Evolutionary conservation across 306 rosid species (phyloP), one percentile per base, ranked within the genome.

Genomic region (Hippophae rhamnoides): DNA sequence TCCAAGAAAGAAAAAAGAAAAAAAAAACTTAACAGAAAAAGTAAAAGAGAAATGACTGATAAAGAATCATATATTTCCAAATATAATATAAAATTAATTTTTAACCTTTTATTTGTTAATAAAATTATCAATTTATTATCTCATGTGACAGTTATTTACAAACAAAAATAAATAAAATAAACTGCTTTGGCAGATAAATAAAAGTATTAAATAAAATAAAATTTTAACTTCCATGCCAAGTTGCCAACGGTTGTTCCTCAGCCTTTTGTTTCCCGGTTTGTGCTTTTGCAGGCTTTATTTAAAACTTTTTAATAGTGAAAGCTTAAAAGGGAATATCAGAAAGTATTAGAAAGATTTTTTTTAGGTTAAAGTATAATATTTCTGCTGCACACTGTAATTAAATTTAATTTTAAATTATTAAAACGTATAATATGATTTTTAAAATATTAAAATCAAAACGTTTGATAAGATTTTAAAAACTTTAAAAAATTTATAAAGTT

Each of bases 1-100:
- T 18, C 23, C 23, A 18, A 18, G 23, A 18, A 74, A 23, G 49
- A 64, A 52, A 65, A 65, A 53, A 38, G 61, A 62, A 52, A 18
- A 40, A 50, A 43, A 59, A 71, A 67, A 52, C 72, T 66, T 64
- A 57, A 57, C 78, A 69, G 63, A 73, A 77, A 78, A 74, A 61
- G 25, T 23, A 62, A 58, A 54, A 55, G 64, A 72, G 78, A 83
- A 74, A 59, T 67, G 63, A 57, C 71, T 56, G 6, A 55, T 74
- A 76, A 23, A 18, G 23, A 18, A 18, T 18, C 23, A 18, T 18
- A 18, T 18, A 18, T 18, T 18, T 18, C 23, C 1, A 18, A 18
- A 18, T 18, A 18, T 18, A 18, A 18, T 18, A 18, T 18, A 18
- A 18, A 18, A 18, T 18, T 18, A 18, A 18, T 18, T 18, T 18